Percentiles rank a stretch among this genome's conserved stretches.
These are phyloP conservation scores for Leptodermis oblonga DNA, from an alignment of 257 asterid species.

Conservation along the genomic window DNA sequence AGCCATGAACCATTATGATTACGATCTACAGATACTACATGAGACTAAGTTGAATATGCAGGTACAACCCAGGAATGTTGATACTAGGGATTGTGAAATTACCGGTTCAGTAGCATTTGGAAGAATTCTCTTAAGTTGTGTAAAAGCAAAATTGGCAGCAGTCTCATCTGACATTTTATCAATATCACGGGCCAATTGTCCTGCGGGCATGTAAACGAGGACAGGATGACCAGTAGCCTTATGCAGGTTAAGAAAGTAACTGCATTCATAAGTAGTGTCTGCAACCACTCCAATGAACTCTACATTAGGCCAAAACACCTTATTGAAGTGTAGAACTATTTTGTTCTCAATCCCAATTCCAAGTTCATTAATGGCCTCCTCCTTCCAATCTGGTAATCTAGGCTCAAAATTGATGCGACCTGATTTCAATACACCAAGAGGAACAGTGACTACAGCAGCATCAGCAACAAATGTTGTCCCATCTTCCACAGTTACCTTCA, in stretches of 20 bases:
- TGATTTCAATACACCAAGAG: constrained; percentile 92
- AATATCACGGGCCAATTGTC: constrained; percentile 84
- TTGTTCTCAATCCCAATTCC: constrained; percentile 98
- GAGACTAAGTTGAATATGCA: not conserved
- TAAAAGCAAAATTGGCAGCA: constrained; percentile 81
- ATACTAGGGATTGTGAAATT: constrained; percentile 15
- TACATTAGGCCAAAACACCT: constrained; percentile 95
- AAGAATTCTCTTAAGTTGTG: constrained; percentile 70
- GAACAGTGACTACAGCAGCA: constrained; percentile 83
- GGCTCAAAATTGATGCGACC: constrained; percentile 73
- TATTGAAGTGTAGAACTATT: constrained; percentile 68
- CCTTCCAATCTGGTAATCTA: constrained; percentile 91
- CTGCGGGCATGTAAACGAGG: constrained; percentile 98
- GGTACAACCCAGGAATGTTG: not conserved
- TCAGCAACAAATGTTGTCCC: constrained; percentile 83
- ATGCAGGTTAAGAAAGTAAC: constrained; percentile 95
- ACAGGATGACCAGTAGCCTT: constrained; percentile 90
- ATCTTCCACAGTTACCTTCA: constrained; percentile 76
- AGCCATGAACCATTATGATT: not conserved
- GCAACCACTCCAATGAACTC: constrained; percentile 97
- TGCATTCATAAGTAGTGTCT: constrained; percentile 71
- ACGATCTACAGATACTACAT: not conserved
- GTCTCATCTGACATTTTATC: constrained; percentile 82
- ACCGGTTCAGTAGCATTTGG: constrained; percentile 89
- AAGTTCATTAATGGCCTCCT: constrained; percentile 73